Base-by-base conservation (phyloP, 2,329 filamentous ascomycete genomes). In the Colletotrichum sp. region DNA sequence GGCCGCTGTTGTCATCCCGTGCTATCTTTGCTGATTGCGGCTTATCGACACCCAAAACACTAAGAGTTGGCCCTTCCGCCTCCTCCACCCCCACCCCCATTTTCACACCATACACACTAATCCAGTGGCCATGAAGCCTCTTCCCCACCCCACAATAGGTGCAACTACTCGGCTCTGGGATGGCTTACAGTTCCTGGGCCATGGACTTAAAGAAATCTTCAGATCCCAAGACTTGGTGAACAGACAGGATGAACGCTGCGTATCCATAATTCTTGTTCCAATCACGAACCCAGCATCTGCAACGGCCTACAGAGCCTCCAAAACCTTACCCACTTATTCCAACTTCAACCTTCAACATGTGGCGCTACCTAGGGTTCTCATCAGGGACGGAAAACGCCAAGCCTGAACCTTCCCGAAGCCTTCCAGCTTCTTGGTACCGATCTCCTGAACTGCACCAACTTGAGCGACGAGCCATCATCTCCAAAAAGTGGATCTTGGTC, bases 391-490 rank as follows among this genome's bases (percentile, higher is more conserved):
- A 58, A 13, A 43, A 55, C 2, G 43, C 34, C 32, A 75, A 75
- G 30, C 55, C 71, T 32, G 76, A 77, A 12, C 58, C 79, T 1
- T 71, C 70, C 16, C 73, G 73, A 30, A 79, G 79, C 18, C 77
- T 81, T 16, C 80, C 79, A 18, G 78, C 79, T 5, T 72, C 79
- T 3, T 81, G 79, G 79, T 81, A 81, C 48, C 55, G 73, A 26
- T 77, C 73, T 1, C 77, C 78, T 16, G 83, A 83, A 43, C 83
- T 87, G 79, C 86, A 86, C 75, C 81, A 85, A 76, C 80, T 87
- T 15, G 84, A 86, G 73, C 78, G 84, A 48, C 80, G 84, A 34
- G 82, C 85, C 18, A 84, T 87, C 56, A 85, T 86, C 78, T 85
- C 84, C 5, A 82, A 82, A 76, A 80, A 80, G 71, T 84, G 82